A percentile compares a stretch with the other conserved stretches of the same genome.
These are phyloP conservation scores for Calonectria henricotiae DNA, from an alignment of 2,329 filamentous ascomycete genomes.

Conservation along the genomic window DNA sequence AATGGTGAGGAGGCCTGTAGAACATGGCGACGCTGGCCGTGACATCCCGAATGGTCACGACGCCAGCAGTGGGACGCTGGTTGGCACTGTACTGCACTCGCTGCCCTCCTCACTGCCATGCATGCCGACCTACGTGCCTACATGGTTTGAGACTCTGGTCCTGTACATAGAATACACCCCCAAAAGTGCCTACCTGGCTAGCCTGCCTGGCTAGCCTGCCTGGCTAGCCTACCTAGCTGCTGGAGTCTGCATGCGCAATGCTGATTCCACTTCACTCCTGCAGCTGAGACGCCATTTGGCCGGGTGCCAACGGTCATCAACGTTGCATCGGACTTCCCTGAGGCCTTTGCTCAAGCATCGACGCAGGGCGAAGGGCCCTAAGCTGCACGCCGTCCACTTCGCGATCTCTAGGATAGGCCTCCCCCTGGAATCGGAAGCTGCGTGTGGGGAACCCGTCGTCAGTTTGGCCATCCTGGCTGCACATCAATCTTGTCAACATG, in stretches of 20 bases:
- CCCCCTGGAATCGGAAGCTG: conserved; percentile 25
- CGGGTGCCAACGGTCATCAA: conserved; percentile 28
- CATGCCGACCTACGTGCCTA: conserved; percentile 1
- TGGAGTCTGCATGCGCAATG: conserved; percentile 18
- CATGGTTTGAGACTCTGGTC: conserved; percentile 12
- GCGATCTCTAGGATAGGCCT: conserved; percentile 27
- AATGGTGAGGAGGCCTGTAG: not conserved
- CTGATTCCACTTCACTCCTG: conserved; percentile 18
- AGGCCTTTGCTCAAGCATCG: conserved; percentile 21
- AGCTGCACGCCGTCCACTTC: conserved; percentile 27
- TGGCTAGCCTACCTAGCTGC: conserved; percentile 19
- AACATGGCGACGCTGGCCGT: not conserved
- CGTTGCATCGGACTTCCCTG: conserved; percentile 35
- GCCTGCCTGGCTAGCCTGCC: conserved; percentile 5
- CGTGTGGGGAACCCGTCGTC: conserved; percentile 28
- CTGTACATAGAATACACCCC: conserved; percentile 2
- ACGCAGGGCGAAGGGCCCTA: conserved; percentile 19
- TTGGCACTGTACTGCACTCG: not conserved
- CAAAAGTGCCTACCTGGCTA: conserved; percentile 9
- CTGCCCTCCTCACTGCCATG: not conserved
- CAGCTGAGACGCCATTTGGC: conserved; percentile 22
- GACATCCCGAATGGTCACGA: conserved; percentile 1
- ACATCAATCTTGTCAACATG: conserved; percentile 36
- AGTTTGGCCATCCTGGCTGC: conserved; percentile 28
- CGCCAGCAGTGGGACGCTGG: conserved; percentile 12